Evolutionary conservation across 192 early-diverging fungal genomes (phyloP).

Genomic region (Gryganskiella cystojenkinii): DNA sequence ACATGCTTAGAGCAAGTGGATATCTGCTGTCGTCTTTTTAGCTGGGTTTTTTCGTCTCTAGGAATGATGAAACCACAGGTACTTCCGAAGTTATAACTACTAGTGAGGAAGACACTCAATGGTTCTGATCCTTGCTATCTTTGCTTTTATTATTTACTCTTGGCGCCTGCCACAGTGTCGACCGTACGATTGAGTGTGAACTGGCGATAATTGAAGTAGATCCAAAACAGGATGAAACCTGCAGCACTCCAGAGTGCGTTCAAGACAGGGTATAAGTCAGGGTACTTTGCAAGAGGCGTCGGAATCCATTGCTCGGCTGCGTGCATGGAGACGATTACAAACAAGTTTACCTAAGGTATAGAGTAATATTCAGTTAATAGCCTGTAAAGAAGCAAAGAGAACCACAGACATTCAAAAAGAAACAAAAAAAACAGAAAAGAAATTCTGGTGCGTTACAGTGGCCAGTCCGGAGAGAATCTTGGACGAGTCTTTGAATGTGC

Average conservation of each 20-base stretch:
- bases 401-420: not conserved
- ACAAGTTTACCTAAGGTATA: constrained; percentile 7
- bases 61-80: constrained; percentile 53
- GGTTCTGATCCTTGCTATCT: constrained; percentile 51
- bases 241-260: constrained; percentile 79
- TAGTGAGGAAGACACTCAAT: constrained; percentile 38
- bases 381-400: not conserved
- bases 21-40: no score
- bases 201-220: constrained; percentile 82
- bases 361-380: not conserved
- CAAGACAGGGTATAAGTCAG: constrained; percentile 84
- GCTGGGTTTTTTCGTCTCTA: no score
- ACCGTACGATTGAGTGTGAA: constrained; percentile 45
- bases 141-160: not conserved
- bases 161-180: constrained; percentile 17
- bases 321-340: constrained; percentile 60
- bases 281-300: constrained; percentile 76
- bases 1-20: no score
- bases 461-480: constrained; percentile 22
- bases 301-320: constrained; percentile 65
- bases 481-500: constrained; percentile 18
- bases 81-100: constrained; percentile 32
- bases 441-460: constrained; percentile 46
- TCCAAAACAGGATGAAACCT: constrained; percentile 72
- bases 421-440: constrained; percentile 12